phyloP scores from a whole-genome alignment of 208 protist species.

The Herpetomonas muscarum region DNA sequence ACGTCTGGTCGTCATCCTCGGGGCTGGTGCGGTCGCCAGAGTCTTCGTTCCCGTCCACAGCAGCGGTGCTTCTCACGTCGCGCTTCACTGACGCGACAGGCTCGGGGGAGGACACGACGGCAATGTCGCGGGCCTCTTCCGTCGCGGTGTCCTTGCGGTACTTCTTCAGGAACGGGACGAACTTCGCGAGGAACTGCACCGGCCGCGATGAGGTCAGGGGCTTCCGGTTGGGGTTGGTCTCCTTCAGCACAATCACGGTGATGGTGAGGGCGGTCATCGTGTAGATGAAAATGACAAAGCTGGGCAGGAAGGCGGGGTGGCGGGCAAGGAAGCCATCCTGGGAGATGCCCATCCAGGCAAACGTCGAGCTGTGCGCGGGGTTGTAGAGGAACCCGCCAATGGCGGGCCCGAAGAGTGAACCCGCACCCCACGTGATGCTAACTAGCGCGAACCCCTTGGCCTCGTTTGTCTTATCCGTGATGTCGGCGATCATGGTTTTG shows the following conservation, averaged over 20 bases:
- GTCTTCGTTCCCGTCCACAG: too few relatives aligned
- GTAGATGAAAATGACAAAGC: constrained; percentile 47
- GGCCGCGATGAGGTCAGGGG: constrained; percentile 11
- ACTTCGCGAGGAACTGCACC: background rate
- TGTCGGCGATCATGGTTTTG: constrained; percentile 80
- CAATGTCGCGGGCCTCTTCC: too few relatives aligned
- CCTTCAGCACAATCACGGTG: constrained; percentile 27
- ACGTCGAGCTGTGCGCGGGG: constrained; percentile 20
- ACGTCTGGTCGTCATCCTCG: too few relatives aligned
- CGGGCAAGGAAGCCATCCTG: constrained; percentile 26
- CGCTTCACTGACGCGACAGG: too few relatives aligned
- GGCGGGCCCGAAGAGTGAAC: constrained; percentile 60
- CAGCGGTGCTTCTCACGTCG: too few relatives aligned
- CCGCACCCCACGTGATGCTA: constrained; percentile 88
- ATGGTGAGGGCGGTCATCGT: constrained; percentile 40
- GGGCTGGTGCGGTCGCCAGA: too few relatives aligned
- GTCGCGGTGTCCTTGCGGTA: background rate
- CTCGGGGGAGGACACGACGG: too few relatives aligned
- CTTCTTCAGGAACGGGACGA: background rate
- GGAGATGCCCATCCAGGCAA: constrained; percentile 23
- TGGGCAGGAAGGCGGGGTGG: constrained; percentile 73
- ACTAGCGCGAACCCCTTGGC: constrained; percentile 95
- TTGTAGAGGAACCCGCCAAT: constrained; percentile 74
- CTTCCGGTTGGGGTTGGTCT: constrained; percentile 24
- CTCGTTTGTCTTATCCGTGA: constrained; percentile 72